Conservation (phyloP, 23 red algal species). For the Gracilaria domingensis region DNA sequence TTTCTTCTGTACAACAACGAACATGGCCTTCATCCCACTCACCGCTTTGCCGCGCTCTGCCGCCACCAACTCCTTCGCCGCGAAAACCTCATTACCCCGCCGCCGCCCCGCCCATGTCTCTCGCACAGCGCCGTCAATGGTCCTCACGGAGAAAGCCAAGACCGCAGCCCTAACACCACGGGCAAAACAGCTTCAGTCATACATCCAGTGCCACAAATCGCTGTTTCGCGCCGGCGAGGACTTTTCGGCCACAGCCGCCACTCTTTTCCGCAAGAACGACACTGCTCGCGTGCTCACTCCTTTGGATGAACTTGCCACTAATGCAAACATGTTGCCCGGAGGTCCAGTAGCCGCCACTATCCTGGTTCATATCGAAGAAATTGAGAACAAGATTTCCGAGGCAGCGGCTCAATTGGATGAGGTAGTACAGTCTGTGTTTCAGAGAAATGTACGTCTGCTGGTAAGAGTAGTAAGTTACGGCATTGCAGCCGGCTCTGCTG, state of each 20-base stretch:
- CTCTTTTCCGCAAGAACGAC: conserved; percentile 90
- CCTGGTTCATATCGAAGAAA: conserved; percentile 60
- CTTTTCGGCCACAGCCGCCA: conserved; percentile 67
- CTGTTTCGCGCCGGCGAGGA: conserved; percentile 78
- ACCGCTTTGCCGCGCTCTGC: conserved; percentile 11
- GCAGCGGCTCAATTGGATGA: conserved; percentile 27
- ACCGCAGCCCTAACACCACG: conserved; percentile 21
- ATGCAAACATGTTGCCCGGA: conserved; percentile 70
- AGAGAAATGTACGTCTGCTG: conserved; percentile 45
- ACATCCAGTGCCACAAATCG: conserved; percentile 83
- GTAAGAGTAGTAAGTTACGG: conserved; percentile 74
- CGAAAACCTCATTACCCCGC: not conserved
- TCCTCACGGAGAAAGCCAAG: conserved; percentile 31
- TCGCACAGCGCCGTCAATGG: conserved; percentile 18
- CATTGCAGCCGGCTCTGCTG: conserved; percentile 40
- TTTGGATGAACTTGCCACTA: conserved; percentile 75
- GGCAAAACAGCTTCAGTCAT: conserved; percentile 58
- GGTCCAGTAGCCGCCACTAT: conserved; percentile 67
- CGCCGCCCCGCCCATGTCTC: not conserved
- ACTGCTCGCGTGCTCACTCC: conserved; percentile 75
- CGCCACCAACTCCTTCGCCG: not conserved
- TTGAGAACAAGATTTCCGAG: conserved; percentile 35
- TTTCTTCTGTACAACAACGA: not conserved
- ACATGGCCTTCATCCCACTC: conserved; percentile 58
- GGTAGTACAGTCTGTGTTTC: conserved; percentile 41